Evolutionary conservation across 441 rosid genomes (phyloP).

Genomic region (Mallotus repandus): DNA sequence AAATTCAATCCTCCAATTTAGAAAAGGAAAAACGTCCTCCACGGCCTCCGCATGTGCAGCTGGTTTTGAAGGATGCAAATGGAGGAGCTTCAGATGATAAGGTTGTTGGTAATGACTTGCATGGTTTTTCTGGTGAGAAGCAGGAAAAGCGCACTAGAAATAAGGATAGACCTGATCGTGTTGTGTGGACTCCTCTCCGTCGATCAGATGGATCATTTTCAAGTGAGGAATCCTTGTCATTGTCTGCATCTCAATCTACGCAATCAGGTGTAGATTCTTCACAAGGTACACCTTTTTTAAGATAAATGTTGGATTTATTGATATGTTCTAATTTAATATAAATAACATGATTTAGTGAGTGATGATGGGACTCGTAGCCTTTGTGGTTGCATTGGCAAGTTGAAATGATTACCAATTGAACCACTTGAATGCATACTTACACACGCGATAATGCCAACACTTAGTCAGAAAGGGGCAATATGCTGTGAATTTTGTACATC

Average conservation of each 20-base stretch:
- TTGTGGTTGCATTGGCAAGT: not conserved
- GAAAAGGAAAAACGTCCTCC: constrained; percentile 60
- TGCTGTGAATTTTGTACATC: not conserved
- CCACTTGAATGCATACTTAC: not conserved
- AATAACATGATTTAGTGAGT: not conserved
- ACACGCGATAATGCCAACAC: not conserved
- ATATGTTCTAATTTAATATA: not conserved
- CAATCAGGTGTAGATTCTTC: constrained; percentile 41
- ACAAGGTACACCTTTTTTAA: constrained; percentile 41
- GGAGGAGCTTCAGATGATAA: constrained; percentile 53
- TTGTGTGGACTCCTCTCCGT: constrained; percentile 65
- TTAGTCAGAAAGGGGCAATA: not conserved
- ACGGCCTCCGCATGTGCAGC: constrained; percentile 38
- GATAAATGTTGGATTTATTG: not conserved
- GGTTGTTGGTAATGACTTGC: constrained; percentile 40
- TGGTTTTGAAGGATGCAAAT: constrained; percentile 44
- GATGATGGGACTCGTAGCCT: no score
- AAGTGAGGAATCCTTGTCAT: constrained; percentile 53
- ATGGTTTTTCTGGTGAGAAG: constrained; percentile 43
- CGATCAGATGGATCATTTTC: constrained; percentile 61
- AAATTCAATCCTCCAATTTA: constrained; percentile 31
- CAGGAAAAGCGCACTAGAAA: constrained; percentile 57
- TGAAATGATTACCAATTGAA: not conserved
- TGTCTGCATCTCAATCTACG: constrained; percentile 41
- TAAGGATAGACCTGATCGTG: constrained; percentile 68